These are phyloP conservation scores for Melastoma malabathricum DNA, from an alignment of 345 rosid species.

Conservation along the genomic window DNA sequence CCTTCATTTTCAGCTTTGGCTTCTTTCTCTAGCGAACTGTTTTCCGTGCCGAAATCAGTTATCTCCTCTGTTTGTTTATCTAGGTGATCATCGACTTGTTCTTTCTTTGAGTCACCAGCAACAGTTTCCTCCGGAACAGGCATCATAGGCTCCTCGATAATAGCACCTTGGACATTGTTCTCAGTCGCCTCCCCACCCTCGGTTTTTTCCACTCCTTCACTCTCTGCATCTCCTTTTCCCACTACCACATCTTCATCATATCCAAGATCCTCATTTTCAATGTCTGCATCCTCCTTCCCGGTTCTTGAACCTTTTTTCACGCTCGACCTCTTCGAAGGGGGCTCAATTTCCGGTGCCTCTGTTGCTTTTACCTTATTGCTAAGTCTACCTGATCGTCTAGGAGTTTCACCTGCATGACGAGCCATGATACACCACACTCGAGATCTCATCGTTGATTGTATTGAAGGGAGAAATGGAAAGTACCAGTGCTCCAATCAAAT, in stretches of 20 bases:
- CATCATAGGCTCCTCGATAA: slow-evolving; percentile 2
- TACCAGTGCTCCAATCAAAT: too few species aligned
- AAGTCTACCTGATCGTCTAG: slow-evolving; percentile 28
- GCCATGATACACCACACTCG: too few species aligned
- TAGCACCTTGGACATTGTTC: background rate
- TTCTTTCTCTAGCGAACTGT: slow-evolving; percentile 2
- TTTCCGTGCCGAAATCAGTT: background rate
- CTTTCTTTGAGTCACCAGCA: background rate
- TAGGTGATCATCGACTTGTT: background rate
- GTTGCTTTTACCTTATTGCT: slow-evolving; percentile 26
- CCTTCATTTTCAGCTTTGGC: too few species aligned
- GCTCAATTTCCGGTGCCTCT: slow-evolving; percentile 23
- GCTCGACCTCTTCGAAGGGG: slow-evolving; percentile 11
- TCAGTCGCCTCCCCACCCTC: background rate
- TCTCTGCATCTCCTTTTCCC: slow-evolving; percentile 5
- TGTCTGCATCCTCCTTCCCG: slow-evolving; percentile 5
- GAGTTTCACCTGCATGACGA: slow-evolving; percentile 21
- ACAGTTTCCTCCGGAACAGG: background rate
- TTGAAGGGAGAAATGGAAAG: too few species aligned
- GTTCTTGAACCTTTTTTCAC: slow-evolving; percentile 10
- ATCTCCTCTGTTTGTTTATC: background rate
- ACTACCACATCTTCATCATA: slow-evolving; percentile 6
- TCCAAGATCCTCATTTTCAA: slow-evolving; percentile 3
- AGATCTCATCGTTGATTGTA: too few species aligned
- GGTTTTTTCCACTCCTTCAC: slow-evolving; percentile 5